Evolutionary conservation across 768 basidiomycete genomes (phyloP).

Genomic region (Tephrocybe sp.): DNA sequence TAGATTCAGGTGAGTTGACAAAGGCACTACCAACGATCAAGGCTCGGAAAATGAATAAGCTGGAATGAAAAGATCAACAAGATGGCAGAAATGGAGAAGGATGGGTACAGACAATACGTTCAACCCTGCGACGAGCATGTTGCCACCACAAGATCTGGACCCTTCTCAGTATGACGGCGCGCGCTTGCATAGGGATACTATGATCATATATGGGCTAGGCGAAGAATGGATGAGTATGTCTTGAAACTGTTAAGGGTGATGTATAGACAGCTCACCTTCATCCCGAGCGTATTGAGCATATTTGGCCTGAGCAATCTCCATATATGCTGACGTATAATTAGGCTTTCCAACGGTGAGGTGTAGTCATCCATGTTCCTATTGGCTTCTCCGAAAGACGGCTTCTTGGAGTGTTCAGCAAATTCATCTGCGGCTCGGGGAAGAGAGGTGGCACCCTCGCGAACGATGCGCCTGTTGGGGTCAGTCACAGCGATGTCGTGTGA

Average conservation of each 20-base stretch:
- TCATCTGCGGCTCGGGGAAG: conserved; percentile 56
- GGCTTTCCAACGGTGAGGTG: conserved; percentile 38
- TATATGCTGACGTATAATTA: conserved; percentile 41
- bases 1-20: conserved; percentile 50
- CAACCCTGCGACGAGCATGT: conserved; percentile 34
- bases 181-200: conserved; percentile 42
- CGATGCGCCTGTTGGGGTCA: conserved; percentile 55
- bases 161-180: conserved; percentile 42
- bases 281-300: conserved; percentile 43
- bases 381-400: conserved; percentile 34
- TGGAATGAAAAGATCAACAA: conserved; percentile 17
- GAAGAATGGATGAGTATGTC: neutral
- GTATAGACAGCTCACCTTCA: conserved; percentile 23
- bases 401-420: conserved; percentile 48
- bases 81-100: conserved; percentile 6
- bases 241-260: neutral
- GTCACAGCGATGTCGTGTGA: conserved; percentile 65
- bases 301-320: conserved; percentile 46
- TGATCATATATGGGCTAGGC: conserved; percentile 46
- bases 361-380: conserved; percentile 48
- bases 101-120: conserved; percentile 29
- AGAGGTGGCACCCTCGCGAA: conserved; percentile 38
- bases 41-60: conserved; percentile 52
- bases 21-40: conserved; percentile 65
- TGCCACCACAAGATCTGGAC: conserved; percentile 44